Conservation (phyloP, 192 early-diverging fungal genomes). For the Podila clonocystis region DNA sequence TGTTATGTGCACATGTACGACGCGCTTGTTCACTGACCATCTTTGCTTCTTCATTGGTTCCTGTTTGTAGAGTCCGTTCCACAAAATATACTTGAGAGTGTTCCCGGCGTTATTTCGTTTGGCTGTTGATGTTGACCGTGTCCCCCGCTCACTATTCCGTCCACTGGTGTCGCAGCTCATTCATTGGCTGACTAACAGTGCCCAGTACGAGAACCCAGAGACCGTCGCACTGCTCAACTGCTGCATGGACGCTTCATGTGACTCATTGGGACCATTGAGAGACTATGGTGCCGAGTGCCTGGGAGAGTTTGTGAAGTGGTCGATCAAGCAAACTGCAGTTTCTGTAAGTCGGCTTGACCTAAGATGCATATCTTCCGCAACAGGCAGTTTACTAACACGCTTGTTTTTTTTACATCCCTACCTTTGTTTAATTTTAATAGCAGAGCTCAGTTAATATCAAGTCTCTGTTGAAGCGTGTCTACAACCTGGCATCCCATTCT, state of each 20-base stretch:
- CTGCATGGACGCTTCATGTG: conserved; percentile 73
- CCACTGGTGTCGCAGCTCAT: conserved; percentile 74
- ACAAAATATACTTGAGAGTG: conserved; percentile 68
- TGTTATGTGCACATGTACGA: neutral
- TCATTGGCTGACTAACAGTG: conserved; percentile 84
- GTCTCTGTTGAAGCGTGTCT: conserved; percentile 74
- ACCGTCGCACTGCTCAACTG: conserved; percentile 73
- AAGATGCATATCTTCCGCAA: neutral
- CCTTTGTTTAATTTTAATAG: conserved; percentile 23
- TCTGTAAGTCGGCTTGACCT: conserved; percentile 32
- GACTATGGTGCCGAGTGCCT: conserved; percentile 82
- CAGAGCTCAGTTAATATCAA: conserved; percentile 74
- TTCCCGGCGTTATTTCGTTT: conserved; percentile 79
- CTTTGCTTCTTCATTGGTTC: neutral
- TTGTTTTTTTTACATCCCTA: neutral
- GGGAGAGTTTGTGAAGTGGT: conserved; percentile 79
- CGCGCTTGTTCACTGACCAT: neutral
- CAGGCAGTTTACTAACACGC: neutral
- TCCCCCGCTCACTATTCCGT: conserved; percentile 74
- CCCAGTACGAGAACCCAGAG: conserved; percentile 80
- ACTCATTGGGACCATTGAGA: conserved; percentile 60
- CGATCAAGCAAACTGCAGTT: conserved; percentile 71
- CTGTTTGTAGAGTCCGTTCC: conserved; percentile 63
- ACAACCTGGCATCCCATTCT: conserved; percentile 68
- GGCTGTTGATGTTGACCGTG: conserved; percentile 75